phyloP scores from a whole-genome alignment of 2,329 filamentous ascomycete genomes.

The Fusarium sp. region DNA sequence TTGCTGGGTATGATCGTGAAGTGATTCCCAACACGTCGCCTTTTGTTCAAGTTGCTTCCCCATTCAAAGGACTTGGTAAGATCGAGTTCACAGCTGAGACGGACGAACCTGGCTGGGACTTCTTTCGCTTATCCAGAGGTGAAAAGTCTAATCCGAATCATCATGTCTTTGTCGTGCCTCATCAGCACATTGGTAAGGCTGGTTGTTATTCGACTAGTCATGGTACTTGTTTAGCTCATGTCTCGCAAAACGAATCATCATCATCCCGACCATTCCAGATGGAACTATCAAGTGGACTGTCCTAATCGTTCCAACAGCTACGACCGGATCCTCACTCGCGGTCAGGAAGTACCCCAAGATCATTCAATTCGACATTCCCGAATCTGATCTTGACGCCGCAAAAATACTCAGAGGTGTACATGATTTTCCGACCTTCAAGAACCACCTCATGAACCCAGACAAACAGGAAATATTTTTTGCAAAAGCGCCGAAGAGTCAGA shows the following conservation, averaged over 20 bases:
- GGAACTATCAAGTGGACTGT: not conserved
- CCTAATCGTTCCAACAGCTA: not conserved
- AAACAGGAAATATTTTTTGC: not conserved
- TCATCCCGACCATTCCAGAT: not conserved
- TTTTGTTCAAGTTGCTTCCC: not conserved
- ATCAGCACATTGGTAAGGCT: not conserved
- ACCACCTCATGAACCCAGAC: not conserved
- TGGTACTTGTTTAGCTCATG: not conserved
- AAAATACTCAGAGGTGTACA: not conserved
- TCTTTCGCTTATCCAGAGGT: not conserved
- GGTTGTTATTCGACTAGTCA: not conserved
- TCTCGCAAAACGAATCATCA: not conserved
- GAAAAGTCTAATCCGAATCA: not conserved
- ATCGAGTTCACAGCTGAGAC: slow-evolving; percentile 4
- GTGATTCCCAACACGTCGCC: not conserved
- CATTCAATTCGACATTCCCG: not conserved
- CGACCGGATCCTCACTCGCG: not conserved
- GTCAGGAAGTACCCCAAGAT: not conserved
- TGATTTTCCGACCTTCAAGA: not conserved
- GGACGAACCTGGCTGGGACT: not conserved
- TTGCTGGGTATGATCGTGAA: not conserved
- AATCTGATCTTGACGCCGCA: not conserved
- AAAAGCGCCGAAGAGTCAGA: not conserved
- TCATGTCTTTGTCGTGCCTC: not conserved
- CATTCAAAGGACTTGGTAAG: not conserved